Evolutionary conservation across 2,329 filamentous ascomycete genomes (phyloP).

Genomic region (Diplodia scrobiculata): DNA sequence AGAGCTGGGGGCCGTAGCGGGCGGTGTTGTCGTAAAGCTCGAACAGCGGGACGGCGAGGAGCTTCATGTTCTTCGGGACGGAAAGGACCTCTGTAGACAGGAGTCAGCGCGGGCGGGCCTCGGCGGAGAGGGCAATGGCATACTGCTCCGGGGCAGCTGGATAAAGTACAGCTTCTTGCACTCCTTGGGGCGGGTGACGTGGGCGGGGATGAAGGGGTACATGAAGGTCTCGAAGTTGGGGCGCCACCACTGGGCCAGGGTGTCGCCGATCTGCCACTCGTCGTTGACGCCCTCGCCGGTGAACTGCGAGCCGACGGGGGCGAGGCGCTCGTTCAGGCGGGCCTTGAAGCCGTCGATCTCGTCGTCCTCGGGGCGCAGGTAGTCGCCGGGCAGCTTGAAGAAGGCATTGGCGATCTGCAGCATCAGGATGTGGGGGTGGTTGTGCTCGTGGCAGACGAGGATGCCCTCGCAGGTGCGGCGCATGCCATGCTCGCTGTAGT

Average conservation of each 20-base stretch:
- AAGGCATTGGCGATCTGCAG: constrained; percentile 99
- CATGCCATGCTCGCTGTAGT: constrained; percentile 92
- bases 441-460: constrained; percentile 97
- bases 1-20: constrained; percentile 91
- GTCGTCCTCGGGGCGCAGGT: constrained; percentile 83
- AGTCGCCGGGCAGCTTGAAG: constrained; percentile 98
- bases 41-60: constrained; percentile 93
- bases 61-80: constrained; percentile 99
- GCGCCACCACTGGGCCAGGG: constrained; percentile 96
- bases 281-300: constrained; percentile 84
- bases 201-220: constrained; percentile 96
- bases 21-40: constrained; percentile 98
- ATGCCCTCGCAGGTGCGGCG: constrained; percentile 95
- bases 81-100: constrained; percentile 75
- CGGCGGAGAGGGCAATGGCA: constrained; percentile 38
- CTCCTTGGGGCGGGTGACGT: constrained; percentile 95
- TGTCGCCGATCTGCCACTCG: constrained; percentile 94
- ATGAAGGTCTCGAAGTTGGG: constrained; percentile 99
- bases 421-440: constrained; percentile 98
- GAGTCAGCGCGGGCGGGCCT: constrained; percentile 30
- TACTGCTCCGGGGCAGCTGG: constrained; percentile 87
- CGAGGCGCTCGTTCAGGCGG: constrained; percentile 87
- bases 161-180: constrained; percentile 99
- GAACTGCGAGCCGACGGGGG: constrained; percentile 81
- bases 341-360: constrained; percentile 94